Conservation (phyloP, 1,284 basidiomycete species). For the Trametes pubescens region DNA sequence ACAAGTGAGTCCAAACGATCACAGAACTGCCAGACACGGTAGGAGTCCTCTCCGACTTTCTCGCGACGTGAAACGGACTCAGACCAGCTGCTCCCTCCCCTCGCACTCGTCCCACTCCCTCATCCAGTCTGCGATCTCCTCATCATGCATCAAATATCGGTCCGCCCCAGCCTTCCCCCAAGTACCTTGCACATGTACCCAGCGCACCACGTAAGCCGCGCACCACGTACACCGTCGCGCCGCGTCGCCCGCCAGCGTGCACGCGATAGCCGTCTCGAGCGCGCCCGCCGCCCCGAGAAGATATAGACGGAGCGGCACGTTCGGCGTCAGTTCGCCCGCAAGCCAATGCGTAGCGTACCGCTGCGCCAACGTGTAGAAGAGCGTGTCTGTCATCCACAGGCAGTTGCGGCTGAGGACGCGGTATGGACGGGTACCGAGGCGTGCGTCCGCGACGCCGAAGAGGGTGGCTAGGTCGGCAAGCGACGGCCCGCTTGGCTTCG, state of each 20-base stretch:
- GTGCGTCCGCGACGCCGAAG: constrained; percentile 1
- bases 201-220: neutral
- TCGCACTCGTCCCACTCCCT: neutral
- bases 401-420: constrained; percentile 17
- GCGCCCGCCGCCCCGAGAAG: constrained; percentile 5
- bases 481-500: neutral
- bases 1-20: too few species aligned
- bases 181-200: neutral
- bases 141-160: constrained; percentile 6
- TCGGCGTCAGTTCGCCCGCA: neutral
- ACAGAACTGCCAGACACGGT: too few species aligned
- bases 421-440: constrained; percentile 3
- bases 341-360: constrained; percentile 9
- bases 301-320: constrained; percentile 5
- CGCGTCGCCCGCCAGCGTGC: neutral
- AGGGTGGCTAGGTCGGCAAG: constrained; percentile 12
- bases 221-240: constrained; percentile 8
- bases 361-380: constrained; percentile 17
- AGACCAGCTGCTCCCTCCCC: neutral
- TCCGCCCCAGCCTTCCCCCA: neutral
- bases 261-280: constrained; percentile 15
- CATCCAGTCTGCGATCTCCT: constrained; percentile 6
- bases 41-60: neutral
- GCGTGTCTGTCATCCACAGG: constrained; percentile 17
- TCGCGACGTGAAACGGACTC: neutral